Evolutionary conservation across 139 green algal species (phyloP), one percentile per base, ranked within the genome.

Genomic region (Pseudopediastrum boryanum): DNA sequence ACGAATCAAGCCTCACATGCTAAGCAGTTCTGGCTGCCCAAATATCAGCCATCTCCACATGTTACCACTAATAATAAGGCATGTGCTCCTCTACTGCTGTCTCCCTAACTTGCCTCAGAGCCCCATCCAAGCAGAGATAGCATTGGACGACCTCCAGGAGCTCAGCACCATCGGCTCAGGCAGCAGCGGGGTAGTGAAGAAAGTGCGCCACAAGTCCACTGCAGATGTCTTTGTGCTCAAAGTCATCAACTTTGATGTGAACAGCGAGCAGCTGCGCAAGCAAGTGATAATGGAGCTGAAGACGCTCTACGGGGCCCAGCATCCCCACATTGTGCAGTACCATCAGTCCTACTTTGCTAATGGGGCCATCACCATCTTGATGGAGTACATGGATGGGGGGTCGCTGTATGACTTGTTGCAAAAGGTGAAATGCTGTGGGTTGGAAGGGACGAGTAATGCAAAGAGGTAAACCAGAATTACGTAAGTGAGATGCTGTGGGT

Each of bases 341-440:
- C 75, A 81, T 46, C 50, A 80, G 43, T 79, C 81, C 27, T 92
- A 86, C 61, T 89, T 92, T 52, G 81, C 84, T 48, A 88, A 89
- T 64, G 87, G 87, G 6, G 84, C 85, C 68, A 88, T 92, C 73
- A 93, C 87, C 1, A 94, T 98, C 41, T 90, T 95, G 10, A 89
- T 98, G 77, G 94, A 98, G 84, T 97, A 96, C 84, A 95, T 97
- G 90, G 92, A 99, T 62, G 94, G 85, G 0, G 95, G 95, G 31
- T 94, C 85, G 0, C 84, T 98, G 39, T 85, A 82, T 33, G 93
- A 98, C 65, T 74, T 98, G 21, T 51, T 90, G 27, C 77, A 81
- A 59, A 43, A 56, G 58, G 68, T 71, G 31, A 25, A 46, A n/a
- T 1, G 19, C n/a, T n/a, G n/a, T n/a, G n/a, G n/a, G n/a, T n/a